A percentile compares a stretch with the other conserved stretches of the same genome.
These are phyloP conservation scores for Dianthus caryophyllus DNA, from an alignment of 148 eudicot species.

Conservation along the genomic window DNA sequence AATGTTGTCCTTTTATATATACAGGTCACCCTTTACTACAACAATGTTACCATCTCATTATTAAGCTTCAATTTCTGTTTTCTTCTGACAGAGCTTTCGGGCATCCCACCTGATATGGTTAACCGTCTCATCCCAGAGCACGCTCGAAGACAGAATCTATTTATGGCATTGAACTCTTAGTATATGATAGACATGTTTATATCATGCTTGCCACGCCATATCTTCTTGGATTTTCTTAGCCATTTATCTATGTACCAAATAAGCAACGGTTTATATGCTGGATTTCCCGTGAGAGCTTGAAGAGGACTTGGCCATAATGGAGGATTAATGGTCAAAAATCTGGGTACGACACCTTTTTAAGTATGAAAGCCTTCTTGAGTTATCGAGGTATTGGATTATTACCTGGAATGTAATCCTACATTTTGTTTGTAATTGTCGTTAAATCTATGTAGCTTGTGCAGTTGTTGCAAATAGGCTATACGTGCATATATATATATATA, in stretches of 20 bases:
- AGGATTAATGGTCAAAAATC: constrained; percentile 16
- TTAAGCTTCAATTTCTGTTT: not conserved
- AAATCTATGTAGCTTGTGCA: constrained; percentile 12
- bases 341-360: constrained; percentile 9
- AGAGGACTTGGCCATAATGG: constrained; percentile 6
- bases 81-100: constrained; percentile 60
- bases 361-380: not conserved
- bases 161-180: constrained; percentile 85
- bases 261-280: constrained; percentile 5
- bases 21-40: too few relatives aligned
- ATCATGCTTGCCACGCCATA: constrained; percentile 7
- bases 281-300: constrained; percentile 11
- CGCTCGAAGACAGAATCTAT: constrained; percentile 89
- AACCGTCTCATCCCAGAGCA: constrained; percentile 92
- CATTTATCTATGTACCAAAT: too few relatives aligned
- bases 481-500: not conserved
- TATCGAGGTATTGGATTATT: constrained; percentile 11
- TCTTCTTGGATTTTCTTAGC: not conserved
- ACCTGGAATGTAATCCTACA: constrained; percentile 11
- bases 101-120: constrained; percentile 65
- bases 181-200: constrained; percentile 3
- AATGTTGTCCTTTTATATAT: too few relatives aligned
- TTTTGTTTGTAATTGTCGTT: constrained; percentile 11
- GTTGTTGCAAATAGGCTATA: constrained; percentile 9
- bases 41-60: not conserved